Conservation (phyloP, 305 asterid genomes). For the Rubia occidens region DNA sequence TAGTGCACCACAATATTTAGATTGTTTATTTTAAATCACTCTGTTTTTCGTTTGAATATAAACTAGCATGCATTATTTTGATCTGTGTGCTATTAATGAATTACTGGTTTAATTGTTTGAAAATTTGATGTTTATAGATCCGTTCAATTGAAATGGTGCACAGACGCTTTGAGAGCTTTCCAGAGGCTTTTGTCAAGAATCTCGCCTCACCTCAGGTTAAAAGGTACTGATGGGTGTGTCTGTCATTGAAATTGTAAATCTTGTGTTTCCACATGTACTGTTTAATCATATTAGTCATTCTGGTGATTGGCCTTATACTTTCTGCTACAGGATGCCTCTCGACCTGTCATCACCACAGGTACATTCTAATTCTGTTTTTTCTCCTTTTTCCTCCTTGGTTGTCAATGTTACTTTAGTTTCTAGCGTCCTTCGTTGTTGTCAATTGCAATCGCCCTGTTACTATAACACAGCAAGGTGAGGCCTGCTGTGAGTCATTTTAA, state of each 20-base stretch:
- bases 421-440: neutral
- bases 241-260: neutral
- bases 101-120: slow-evolving; percentile 10
- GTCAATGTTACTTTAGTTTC: neutral
- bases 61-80: neutral
- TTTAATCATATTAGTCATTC: neutral
- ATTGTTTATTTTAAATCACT: neutral
- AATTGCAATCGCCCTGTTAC: neutral
- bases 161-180: slow-evolving; percentile 94
- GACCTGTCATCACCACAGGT: slow-evolving; percentile 71
- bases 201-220: slow-evolving; percentile 62
- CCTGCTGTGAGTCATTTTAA: neutral
- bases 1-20: neutral
- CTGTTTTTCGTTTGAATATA: neutral
- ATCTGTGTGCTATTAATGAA: too few relatives aligned
- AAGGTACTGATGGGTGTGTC: slow-evolving; percentile 28
- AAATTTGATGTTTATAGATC: slow-evolving; percentile 40
- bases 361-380: slow-evolving; percentile 8
- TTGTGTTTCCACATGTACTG: neutral
- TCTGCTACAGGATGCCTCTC: slow-evolving; percentile 55
- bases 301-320: slow-evolving; percentile 4
- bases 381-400: neutral
- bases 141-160: slow-evolving; percentile 97
- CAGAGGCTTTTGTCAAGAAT: slow-evolving; percentile 79
- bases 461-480: neutral